These are phyloP conservation scores for Sugiyamaella qingdaonensis DNA, from an alignment of 805 yeast species.

Conservation along the genomic window DNA sequence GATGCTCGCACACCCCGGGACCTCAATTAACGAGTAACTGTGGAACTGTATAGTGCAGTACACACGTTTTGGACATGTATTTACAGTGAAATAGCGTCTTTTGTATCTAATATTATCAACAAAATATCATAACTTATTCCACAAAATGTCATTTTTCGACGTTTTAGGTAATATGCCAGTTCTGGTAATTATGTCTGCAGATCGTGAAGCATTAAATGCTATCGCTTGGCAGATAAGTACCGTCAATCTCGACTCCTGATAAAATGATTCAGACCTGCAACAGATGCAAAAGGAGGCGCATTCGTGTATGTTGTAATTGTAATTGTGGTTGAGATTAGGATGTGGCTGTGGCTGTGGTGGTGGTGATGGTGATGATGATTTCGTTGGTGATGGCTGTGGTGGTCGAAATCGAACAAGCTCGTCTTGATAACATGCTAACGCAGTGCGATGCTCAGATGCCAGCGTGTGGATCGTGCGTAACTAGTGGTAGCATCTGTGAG, in stretches of 20 bases:
- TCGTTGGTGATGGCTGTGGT: too few species aligned
- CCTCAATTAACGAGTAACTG: too few species aligned
- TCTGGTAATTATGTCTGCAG: background rate
- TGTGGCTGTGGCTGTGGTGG: too few species aligned
- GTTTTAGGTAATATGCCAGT: too few species aligned
- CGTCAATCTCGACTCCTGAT: background rate
- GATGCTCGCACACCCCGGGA: too few species aligned
- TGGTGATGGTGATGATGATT: too few species aligned
- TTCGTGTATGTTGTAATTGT: background rate
- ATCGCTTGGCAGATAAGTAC: background rate
- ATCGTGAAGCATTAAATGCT: background rate
- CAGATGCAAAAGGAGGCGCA: slow-evolving; percentile 1
- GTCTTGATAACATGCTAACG: background rate
- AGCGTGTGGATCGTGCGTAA: background rate
- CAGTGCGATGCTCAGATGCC: slow-evolving; percentile 3
- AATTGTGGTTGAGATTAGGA: background rate
- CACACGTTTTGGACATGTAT: background rate
- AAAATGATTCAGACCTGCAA: slow-evolving; percentile 1
- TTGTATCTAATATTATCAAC: background rate
- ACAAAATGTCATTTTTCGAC: too few species aligned
- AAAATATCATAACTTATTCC: too few species aligned
- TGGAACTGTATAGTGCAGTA: too few species aligned
- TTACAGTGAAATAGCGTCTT: background rate
- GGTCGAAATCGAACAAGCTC: too few species aligned
- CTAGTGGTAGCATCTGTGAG: background rate